Percentiles rank a stretch among this genome's conserved stretches.
Evolutionary conservation across 192 early-diverging fungal species (phyloP).

Genomic region (Coemansia sp.): DNA sequence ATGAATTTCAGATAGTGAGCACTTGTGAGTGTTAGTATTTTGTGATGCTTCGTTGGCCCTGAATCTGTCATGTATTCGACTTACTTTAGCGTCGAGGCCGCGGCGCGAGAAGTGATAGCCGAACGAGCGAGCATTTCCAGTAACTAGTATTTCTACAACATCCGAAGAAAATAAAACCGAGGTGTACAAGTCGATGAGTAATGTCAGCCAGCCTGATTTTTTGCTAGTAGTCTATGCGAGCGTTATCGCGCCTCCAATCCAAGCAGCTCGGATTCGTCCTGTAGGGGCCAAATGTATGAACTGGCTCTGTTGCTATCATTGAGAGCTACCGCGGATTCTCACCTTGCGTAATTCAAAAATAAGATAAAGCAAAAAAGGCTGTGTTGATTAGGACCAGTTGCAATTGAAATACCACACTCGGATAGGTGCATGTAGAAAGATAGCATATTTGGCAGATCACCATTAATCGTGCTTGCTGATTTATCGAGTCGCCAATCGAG

Average conservation of each 20-base stretch:
- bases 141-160: slow-evolving; percentile 10
- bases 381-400: background rate
- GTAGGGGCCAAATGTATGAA: background rate
- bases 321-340: slow-evolving; percentile 1
- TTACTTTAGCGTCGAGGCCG: slow-evolving; percentile 44
- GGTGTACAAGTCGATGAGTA: background rate
- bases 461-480: background rate
- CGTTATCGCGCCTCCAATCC: slow-evolving; percentile 4
- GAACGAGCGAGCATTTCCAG: slow-evolving; percentile 53
- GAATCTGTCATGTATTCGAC: slow-evolving; percentile 8
- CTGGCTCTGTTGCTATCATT: background rate
- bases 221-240: background rate
- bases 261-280: background rate
- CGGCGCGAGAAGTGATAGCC: slow-evolving; percentile 48
- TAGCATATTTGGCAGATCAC: background rate
- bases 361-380: background rate
- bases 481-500: background rate
- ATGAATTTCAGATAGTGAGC: slow-evolving; percentile 4
- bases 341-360: slow-evolving; percentile 2
- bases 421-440: background rate
- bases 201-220: background rate
- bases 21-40: background rate
- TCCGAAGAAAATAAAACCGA: background rate
- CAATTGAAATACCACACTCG: background rate
- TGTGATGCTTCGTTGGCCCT: background rate